These are phyloP conservation scores for Trametes polyzona DNA, from an alignment of 1,284 basidiomycete genomes.

Conservation along the genomic window DNA sequence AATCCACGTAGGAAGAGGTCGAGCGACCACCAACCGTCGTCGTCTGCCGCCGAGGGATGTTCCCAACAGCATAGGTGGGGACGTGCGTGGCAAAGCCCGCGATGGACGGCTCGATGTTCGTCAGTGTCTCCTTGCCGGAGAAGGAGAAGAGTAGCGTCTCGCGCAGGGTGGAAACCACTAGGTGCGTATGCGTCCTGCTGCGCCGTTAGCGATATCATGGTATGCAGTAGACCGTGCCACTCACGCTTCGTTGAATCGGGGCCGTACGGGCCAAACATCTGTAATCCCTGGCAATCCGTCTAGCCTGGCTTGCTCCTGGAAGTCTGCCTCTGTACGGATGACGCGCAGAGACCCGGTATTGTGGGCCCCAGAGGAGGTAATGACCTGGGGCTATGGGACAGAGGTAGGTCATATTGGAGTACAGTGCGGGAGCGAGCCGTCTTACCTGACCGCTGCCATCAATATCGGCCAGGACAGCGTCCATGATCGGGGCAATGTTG, in stretches of 20 bases:
- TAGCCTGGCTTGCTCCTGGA: constrained; percentile 67
- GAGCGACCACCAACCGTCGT: constrained; percentile 29
- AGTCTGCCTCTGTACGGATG: constrained; percentile 86
- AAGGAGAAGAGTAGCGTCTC: constrained; percentile 58
- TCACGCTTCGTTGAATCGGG: constrained; percentile 54
- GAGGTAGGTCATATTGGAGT: background rate
- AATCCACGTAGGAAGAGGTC: constrained; percentile 51
- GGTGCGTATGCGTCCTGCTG: constrained; percentile 55
- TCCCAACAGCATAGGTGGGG: constrained; percentile 70
- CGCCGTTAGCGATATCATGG: background rate
- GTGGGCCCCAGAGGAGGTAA: constrained; percentile 88
- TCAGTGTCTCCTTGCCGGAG: constrained; percentile 42
- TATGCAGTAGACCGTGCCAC: constrained; percentile 27
- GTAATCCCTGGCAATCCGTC: constrained; percentile 64
- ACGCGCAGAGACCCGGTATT: constrained; percentile 84
- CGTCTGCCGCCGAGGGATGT: constrained; percentile 48
- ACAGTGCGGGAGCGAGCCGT: background rate
- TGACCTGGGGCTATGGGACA: constrained; percentile 74
- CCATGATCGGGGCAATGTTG: constrained; percentile 89
- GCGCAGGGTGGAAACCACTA: constrained; percentile 62
- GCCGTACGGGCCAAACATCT: constrained; percentile 68
- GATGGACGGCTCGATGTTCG: constrained; percentile 41
- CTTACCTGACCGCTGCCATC: constrained; percentile 78
- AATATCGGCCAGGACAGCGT: constrained; percentile 78
- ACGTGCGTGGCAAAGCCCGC: constrained; percentile 49